Conservation (phyloP, 305 asterid genomes). For the Rubia tinctorum region DNA sequence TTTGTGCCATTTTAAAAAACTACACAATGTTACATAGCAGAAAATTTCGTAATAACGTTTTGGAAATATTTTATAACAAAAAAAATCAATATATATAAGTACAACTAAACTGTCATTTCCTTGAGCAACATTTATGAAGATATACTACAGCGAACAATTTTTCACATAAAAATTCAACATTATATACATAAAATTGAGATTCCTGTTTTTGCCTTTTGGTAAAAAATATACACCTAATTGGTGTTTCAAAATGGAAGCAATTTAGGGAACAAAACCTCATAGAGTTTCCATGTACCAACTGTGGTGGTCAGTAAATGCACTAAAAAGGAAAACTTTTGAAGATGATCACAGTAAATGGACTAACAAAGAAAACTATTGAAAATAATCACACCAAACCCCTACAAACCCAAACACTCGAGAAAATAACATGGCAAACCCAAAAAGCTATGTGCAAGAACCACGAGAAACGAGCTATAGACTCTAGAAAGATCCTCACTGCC, state of each 20-base stretch:
- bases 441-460: conserved; percentile 17
- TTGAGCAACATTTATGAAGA: not conserved
- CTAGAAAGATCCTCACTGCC: conserved; percentile 16
- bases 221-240: conserved; percentile 26
- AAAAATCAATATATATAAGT: too few relatives aligned
- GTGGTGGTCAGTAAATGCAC: conserved; percentile 13
- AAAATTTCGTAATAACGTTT: too few relatives aligned
- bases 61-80: too few relatives aligned
- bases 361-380: not conserved
- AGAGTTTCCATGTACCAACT: conserved; percentile 22
- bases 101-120: not conserved
- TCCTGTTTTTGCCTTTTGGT: not conserved
- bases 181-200: conserved; percentile 7
- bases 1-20: too few relatives aligned
- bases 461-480: not conserved
- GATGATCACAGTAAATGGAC: conserved; percentile 20
- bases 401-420: conserved; percentile 1
- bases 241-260: conserved; percentile 12
- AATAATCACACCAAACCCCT: too few relatives aligned
- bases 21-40: too few relatives aligned
- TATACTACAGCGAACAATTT: not conserved
- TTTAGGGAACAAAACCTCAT: conserved; percentile 15
- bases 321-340: conserved; percentile 5
- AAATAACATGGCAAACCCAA: conserved; percentile 5
- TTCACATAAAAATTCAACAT: conserved; percentile 5